Conservation (phyloP, 352 stramenopile species). For the Phytophthora uliginosa region DNA sequence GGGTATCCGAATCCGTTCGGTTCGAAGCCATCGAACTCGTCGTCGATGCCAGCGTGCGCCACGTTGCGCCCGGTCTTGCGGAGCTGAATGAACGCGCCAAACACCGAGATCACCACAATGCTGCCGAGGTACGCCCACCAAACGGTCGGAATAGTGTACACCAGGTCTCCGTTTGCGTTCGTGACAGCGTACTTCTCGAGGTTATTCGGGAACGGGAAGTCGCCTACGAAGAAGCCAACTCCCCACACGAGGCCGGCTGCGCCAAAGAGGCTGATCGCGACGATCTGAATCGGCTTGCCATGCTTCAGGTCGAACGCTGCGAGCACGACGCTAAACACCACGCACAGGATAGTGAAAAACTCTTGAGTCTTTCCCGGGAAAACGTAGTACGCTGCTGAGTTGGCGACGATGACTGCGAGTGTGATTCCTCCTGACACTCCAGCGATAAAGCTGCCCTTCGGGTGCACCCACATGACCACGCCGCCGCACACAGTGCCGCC, state of each 20-base stretch:
- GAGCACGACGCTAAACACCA: conserved; percentile 42
- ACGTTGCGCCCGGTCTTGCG: conserved; percentile 28
- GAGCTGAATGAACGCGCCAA: conserved; percentile 51
- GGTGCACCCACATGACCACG: conserved; percentile 43
- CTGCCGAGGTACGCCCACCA: conserved; percentile 55
- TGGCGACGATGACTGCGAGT: conserved; percentile 41
- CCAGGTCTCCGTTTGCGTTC: conserved; percentile 28
- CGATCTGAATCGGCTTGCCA: conserved; percentile 44
- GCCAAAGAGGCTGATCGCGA: conserved; percentile 44
- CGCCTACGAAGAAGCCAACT: conserved; percentile 51
- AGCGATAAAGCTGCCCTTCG: conserved; percentile 44
- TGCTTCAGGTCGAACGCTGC: conserved; percentile 39
- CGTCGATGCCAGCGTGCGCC: conserved; percentile 11
- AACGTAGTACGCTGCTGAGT: conserved; percentile 42
- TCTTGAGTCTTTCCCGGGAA: conserved; percentile 42
- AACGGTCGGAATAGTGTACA: conserved; percentile 42
- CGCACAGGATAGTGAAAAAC: conserved; percentile 37
- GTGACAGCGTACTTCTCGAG: conserved; percentile 40
- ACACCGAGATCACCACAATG: conserved; percentile 39
- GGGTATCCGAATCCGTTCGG: conserved; percentile 26
- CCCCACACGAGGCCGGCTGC: conserved; percentile 44
- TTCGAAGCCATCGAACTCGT: conserved; percentile 31
- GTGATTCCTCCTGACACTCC: conserved; percentile 41
- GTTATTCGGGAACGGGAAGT: conserved; percentile 47
- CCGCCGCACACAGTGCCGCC: conserved; percentile 39